A percentile compares a stretch with the other conserved stretches of the same genome.
Conservation (phyloP, 345 rosid species). For the Hibiscus syriacus region DNA sequence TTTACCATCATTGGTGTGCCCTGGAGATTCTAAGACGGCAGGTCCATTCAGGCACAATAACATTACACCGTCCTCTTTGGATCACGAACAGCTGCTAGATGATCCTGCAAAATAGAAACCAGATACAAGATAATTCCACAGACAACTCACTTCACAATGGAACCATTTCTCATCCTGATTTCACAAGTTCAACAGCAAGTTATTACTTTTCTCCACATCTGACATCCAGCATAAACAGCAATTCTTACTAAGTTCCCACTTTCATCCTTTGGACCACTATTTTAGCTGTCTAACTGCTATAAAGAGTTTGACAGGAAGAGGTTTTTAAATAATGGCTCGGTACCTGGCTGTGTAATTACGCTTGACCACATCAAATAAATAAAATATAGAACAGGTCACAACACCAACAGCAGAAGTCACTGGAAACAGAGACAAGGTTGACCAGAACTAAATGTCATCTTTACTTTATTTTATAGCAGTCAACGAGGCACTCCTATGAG, state of each 20-base stretch:
- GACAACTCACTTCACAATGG: background rate
- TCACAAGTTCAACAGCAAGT: background rate
- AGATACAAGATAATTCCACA: background rate
- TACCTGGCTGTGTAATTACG: background rate
- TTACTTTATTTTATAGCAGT: too few species aligned
- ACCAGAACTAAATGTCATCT: too few species aligned
- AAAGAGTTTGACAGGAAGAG: background rate
- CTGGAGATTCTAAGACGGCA: conserved; percentile 3
- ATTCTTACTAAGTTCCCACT: background rate
- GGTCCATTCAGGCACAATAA: background rate
- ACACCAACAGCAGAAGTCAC: too few species aligned
- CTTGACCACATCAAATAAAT: background rate
- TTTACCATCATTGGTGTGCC: conserved; percentile 7
- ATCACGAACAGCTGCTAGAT: conserved; percentile 72
- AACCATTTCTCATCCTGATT: background rate
- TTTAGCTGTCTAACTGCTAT: background rate
- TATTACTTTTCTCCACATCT: background rate
- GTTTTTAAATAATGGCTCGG: too few species aligned
- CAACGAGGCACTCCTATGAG: too few species aligned
- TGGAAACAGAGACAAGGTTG: too few species aligned
- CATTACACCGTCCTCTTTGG: conserved; percentile 48
- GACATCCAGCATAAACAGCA: background rate
- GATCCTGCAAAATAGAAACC: conserved; percentile 50
- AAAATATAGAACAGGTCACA: background rate
- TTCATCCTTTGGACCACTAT: background rate